Conservation (phyloP, 2,329 filamentous ascomycete species). For the Onygenales sp. region DNA sequence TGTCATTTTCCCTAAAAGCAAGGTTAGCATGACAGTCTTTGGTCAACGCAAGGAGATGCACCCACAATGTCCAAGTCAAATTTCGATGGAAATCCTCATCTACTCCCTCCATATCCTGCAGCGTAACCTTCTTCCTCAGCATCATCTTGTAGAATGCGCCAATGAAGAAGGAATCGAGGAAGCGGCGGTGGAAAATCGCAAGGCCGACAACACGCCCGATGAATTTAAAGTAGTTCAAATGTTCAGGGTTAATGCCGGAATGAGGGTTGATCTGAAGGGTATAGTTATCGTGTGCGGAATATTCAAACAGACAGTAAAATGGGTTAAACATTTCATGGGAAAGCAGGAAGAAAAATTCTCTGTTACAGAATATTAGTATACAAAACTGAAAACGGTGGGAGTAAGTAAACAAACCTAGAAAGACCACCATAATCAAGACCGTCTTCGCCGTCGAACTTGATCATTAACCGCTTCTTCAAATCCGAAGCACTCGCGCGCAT, state of each 20-base stretch:
- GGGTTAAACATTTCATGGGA: constrained; percentile 99
- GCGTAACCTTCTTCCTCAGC: constrained; percentile 77
- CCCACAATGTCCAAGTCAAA: constrained; percentile 82
- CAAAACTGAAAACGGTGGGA: too few species aligned
- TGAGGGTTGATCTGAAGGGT: constrained; percentile 99
- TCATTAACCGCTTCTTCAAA: constrained; percentile 97
- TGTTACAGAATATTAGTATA: constrained; percentile 19
- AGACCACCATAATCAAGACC: constrained; percentile 96
- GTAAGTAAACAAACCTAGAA: constrained; percentile 49
- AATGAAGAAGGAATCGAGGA: constrained; percentile 98
- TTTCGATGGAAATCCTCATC: constrained; percentile 97
- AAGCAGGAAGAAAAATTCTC: constrained; percentile 98
- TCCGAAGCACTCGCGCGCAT: constrained; percentile 93
- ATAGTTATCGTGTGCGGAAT: constrained; percentile 99
- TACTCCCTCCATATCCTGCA: constrained; percentile 97
- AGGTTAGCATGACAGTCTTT: constrained; percentile 13
- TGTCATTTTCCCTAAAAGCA: constrained; percentile 68
- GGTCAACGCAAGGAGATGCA: constrained; percentile 7
- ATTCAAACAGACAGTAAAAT: constrained; percentile 99
- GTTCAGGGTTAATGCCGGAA: constrained; percentile 97
- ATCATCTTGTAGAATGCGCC: constrained; percentile 99
- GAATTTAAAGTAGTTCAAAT: constrained; percentile 99
- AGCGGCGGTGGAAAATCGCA: constrained; percentile 95
- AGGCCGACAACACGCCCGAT: constrained; percentile 94
- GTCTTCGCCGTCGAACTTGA: constrained; percentile 98